Evolutionary conservation across 371 early-diverging fungal species (phyloP).

Genomic region (Syncephalis fuscata): DNA sequence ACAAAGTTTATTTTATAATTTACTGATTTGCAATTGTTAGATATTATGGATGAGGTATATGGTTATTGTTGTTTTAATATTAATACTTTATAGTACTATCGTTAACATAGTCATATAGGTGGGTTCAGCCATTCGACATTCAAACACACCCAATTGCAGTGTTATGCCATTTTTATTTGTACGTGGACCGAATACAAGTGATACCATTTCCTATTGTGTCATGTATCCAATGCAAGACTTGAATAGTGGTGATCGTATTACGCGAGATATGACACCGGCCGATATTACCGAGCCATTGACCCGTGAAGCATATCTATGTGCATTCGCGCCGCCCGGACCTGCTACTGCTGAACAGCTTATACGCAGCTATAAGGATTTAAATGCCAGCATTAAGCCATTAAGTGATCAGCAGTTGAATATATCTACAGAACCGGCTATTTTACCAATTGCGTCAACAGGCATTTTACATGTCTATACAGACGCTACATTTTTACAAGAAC

Average conservation of each 20-base stretch:
- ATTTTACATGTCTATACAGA: too few species aligned
- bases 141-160: constrained; percentile 27
- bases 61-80: too few species aligned
- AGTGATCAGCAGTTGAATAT: too few species aligned
- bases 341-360: constrained; percentile 18
- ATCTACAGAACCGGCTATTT: too few species aligned
- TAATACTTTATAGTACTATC: too few species aligned
- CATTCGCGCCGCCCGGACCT: constrained; percentile 15
- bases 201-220: constrained; percentile 36
- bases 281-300: constrained; percentile 19
- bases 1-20: neutral
- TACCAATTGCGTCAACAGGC: too few species aligned
- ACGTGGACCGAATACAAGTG: constrained; percentile 13
- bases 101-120: too few species aligned
- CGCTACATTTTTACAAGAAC: constrained; percentile 1
- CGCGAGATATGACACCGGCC: constrained; percentile 26
- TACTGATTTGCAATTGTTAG: constrained; percentile 6
- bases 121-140: constrained; percentile 35
- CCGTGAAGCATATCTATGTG: constrained; percentile 26
- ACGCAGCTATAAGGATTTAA: constrained; percentile 12
- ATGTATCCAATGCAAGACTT: constrained; percentile 35
- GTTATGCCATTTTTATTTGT: constrained; percentile 39
- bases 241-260: constrained; percentile 22
- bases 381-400: neutral
- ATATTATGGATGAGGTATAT: constrained; percentile 22